Conservation (phyloP, 2,329 filamentous ascomycete species). For the Madurella mycetomatis region DNA sequence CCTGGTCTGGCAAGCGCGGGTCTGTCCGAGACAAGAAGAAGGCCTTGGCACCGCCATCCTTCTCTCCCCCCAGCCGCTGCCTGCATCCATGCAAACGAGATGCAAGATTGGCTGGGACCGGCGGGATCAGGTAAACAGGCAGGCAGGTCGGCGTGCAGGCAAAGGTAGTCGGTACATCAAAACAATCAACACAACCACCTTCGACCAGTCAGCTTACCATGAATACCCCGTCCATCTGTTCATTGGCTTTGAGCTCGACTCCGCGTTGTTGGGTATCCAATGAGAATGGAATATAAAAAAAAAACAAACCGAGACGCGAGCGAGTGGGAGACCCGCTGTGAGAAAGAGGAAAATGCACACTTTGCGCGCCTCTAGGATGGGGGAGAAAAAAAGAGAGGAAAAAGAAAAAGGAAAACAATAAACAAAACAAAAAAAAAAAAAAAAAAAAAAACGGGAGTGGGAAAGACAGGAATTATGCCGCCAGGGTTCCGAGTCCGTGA, state of each 20-base stretch:
- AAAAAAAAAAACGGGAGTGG: not conserved
- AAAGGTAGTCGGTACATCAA: not conserved
- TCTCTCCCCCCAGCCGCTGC: not conserved
- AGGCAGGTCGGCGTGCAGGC: too few species aligned
- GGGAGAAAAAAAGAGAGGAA: too few species aligned
- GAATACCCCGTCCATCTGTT: not conserved
- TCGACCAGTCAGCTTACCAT: not conserved
- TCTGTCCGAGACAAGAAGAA: constrained; percentile 6
- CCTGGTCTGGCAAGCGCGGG: not conserved
- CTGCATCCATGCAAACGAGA: not conserved
- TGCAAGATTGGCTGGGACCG: not conserved
- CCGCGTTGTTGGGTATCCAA: constrained; percentile 5
- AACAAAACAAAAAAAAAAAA: not conserved
- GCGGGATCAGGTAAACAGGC: too few species aligned
- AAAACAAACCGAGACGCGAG: constrained; percentile 1
- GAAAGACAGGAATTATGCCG: not conserved
- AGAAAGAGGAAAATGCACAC: not conserved
- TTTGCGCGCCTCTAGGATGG: not conserved
- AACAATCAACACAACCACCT: not conserved
- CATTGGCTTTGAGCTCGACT: not conserved
- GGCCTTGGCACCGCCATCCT: not conserved
- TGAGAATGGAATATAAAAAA: not conserved
- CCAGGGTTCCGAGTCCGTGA: not conserved
- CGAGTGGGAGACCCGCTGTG: not conserved
- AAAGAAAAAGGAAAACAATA: too few species aligned